Percentiles rank a stretch among this genome's conserved stretches.
phyloP scores from a whole-genome alignment of 1,284 basidiomycete species.

The Spongiforma sp. region DNA sequence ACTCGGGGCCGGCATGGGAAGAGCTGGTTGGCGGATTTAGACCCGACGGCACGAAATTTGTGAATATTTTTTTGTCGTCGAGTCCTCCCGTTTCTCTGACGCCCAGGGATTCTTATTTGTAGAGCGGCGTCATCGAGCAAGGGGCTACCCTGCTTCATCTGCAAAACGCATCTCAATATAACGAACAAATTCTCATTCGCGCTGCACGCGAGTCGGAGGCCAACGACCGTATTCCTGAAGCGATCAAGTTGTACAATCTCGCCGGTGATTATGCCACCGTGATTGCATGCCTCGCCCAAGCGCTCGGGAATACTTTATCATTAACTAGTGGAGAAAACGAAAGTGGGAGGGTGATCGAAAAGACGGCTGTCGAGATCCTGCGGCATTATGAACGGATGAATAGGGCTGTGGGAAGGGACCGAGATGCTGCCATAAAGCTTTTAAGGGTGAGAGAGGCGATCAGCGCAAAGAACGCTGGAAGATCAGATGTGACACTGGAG shows the following conservation, averaged over 20 bases:
- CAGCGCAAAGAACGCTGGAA: constrained; percentile 74
- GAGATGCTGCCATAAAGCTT: constrained; percentile 79
- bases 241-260: constrained; percentile 95
- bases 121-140: constrained; percentile 90
- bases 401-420: constrained; percentile 74
- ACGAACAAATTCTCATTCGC: constrained; percentile 82
- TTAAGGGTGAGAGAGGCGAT: constrained; percentile 86
- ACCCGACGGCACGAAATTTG: constrained; percentile 87
- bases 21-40: constrained; percentile 92
- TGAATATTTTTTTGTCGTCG: constrained; percentile 46
- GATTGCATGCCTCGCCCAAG: constrained; percentile 86
- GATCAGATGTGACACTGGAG: constrained; percentile 82
- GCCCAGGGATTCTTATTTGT: constrained; percentile 1
- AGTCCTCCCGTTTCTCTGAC: constrained; percentile 8
- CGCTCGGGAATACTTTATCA: constrained; percentile 85
- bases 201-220: constrained; percentile 81
- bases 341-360: constrained; percentile 73
- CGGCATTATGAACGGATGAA: constrained; percentile 88
- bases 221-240: constrained; percentile 85
- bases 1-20: constrained; percentile 85
- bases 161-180: constrained; percentile 73
- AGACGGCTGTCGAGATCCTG: constrained; percentile 84
- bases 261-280: constrained; percentile 93
- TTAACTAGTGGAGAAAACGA: constrained; percentile 69
- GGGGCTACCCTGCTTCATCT: constrained; percentile 82